phyloP scores from a whole-genome alignment of 371 early-diverging fungal genomes.

The Paraphysoderma sedebokerense region DNA sequence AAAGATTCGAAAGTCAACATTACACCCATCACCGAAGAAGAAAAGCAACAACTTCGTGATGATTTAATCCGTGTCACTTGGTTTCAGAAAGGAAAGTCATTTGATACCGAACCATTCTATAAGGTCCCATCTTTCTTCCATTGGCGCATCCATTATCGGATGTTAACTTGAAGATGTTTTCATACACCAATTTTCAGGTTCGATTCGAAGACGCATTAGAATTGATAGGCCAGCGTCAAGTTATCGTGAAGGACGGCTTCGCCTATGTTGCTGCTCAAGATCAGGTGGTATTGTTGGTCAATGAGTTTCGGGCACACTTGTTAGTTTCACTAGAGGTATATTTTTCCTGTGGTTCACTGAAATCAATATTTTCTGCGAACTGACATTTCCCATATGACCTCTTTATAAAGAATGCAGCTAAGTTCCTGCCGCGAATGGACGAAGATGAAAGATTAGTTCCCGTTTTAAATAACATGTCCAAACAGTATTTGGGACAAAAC shows the following conservation, averaged over 20 bases:
- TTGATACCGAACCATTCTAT: constrained; percentile 26
- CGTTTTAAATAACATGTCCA: constrained; percentile 64
- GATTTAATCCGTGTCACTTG: constrained; percentile 12
- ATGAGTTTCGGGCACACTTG: constrained; percentile 52
- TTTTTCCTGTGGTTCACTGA: background rate
- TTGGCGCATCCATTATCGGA: too few relatives aligned
- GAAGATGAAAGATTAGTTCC: constrained; percentile 86
- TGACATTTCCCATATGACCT: too few relatives aligned
- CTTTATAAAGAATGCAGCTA: too few relatives aligned
- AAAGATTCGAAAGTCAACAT: constrained; percentile 18
- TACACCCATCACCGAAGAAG: constrained; percentile 1
- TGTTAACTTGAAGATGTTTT: too few relatives aligned
- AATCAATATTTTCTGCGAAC: too few relatives aligned
- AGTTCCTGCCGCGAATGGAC: constrained; percentile 69
- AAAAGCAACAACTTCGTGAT: constrained; percentile 10
- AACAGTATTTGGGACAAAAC: constrained; percentile 53
- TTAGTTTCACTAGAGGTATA: constrained; percentile 33
- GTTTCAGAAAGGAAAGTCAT: background rate
- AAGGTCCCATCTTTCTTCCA: too few relatives aligned
- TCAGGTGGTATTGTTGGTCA: constrained; percentile 49
- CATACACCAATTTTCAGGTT: too few relatives aligned
- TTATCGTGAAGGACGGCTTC: constrained; percentile 52
- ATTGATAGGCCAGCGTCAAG: constrained; percentile 48
- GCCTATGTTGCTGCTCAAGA: constrained; percentile 72
- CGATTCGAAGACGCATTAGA: constrained; percentile 32